Evolutionary conservation across 1,284 basidiomycete genomes (phyloP).

Genomic region (Nidula niveotomentosa): DNA sequence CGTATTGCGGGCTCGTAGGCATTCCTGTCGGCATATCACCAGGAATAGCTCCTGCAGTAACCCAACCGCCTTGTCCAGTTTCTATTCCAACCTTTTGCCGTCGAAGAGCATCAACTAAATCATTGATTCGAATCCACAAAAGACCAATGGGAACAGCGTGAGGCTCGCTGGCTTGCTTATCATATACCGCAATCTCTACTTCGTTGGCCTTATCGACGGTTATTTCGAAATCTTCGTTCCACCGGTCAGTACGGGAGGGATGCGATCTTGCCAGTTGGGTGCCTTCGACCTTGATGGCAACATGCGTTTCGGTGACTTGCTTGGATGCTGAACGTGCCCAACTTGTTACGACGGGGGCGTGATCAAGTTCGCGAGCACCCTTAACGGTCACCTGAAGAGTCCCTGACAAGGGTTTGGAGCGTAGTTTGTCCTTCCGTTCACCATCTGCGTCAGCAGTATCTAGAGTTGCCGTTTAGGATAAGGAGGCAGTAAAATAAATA

Average conservation of each 20-base stretch:
- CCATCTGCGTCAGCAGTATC: conserved; percentile 68
- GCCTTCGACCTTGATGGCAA: conserved; percentile 96
- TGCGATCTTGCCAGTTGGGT: conserved; percentile 92
- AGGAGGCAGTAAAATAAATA: conserved; percentile 2
- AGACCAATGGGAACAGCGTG: conserved; percentile 92
- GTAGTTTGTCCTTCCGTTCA: conserved; percentile 88
- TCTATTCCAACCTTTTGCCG: conserved; percentile 91
- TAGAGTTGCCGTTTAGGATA: conserved; percentile 11
- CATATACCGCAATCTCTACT: conserved; percentile 96
- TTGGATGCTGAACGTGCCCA: conserved; percentile 78
- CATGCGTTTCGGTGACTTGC: conserved; percentile 82
- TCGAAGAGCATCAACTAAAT: conserved; percentile 93
- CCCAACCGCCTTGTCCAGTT: conserved; percentile 88
- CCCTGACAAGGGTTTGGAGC: conserved; percentile 92
- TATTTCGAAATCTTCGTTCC: conserved; percentile 98
- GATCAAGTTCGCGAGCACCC: conserved; percentile 92
- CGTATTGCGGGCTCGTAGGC: conserved; percentile 35
- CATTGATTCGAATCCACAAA: conserved; percentile 94
- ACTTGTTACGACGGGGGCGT: conserved; percentile 71
- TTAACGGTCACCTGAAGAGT: conserved; percentile 90
- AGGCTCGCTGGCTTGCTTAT: conserved; percentile 81
- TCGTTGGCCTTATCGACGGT: conserved; percentile 98
- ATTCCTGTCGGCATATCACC: conserved; percentile 44
- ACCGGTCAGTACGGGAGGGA: conserved; percentile 91
- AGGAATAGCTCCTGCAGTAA: conserved; percentile 86